A percentile compares a stretch with the other conserved stretches of the same genome.
These are phyloP conservation scores for Avena atlantica DNA, from an alignment of 176 grass and related monocot species.

Conservation along the genomic window DNA sequence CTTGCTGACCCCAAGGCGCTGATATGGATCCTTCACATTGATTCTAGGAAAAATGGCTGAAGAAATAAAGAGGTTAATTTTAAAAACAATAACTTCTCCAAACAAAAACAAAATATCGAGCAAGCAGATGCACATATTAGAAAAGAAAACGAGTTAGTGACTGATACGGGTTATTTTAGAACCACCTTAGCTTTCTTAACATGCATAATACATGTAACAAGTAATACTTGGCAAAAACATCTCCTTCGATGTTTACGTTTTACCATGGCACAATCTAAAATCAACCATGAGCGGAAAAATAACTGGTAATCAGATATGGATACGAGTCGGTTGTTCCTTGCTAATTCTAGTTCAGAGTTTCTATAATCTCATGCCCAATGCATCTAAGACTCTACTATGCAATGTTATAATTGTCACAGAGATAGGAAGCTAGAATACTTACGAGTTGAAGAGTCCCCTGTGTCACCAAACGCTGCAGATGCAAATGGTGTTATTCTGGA, in stretches of 20 bases:
- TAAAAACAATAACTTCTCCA: slow-evolving; percentile 13
- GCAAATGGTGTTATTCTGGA: slow-evolving; percentile 43
- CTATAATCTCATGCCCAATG: neutral
- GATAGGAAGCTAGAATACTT: slow-evolving; percentile 44
- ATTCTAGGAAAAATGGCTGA: slow-evolving; percentile 92
- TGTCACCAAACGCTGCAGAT: slow-evolving; percentile 67
- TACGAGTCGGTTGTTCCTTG: slow-evolving; percentile 1
- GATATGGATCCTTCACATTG: slow-evolving; percentile 85
- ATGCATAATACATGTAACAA: neutral
- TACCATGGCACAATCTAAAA: slow-evolving; percentile 20
- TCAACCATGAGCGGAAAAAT: slow-evolving; percentile 14
- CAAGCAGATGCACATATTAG: neutral
- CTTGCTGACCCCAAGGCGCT: slow-evolving; percentile 77
- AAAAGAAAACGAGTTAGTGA: slow-evolving; percentile 6
- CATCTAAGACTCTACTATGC: slow-evolving; percentile 27
- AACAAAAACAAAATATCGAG: slow-evolving; percentile 21
- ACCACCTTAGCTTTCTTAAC: neutral
- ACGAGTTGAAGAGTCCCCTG: slow-evolving; percentile 57
- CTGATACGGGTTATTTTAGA: neutral
- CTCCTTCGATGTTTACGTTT: slow-evolving; percentile 4
- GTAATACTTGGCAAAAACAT: neutral
- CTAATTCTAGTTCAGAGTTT: neutral
- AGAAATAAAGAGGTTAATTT: slow-evolving; percentile 47
- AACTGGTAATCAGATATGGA: slow-evolving; percentile 15
- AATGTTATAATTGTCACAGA: neutral